Evolutionary conservation across 768 basidiomycete species (phyloP), one percentile per base, ranked within the genome.

Genomic region (Trametes elegans): DNA sequence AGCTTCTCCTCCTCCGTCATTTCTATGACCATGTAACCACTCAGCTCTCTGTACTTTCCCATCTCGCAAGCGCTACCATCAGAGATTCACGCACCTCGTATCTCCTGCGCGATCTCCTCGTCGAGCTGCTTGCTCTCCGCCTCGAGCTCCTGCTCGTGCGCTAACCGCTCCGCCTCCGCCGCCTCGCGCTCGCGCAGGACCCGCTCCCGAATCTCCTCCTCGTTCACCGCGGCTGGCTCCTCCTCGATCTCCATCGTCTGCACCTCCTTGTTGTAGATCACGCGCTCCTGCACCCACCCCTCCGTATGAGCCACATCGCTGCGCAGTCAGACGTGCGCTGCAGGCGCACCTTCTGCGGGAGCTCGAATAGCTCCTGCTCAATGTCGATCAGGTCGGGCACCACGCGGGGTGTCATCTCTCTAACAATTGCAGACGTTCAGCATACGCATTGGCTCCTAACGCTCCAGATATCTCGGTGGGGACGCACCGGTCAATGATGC

Each of bases 351-450:
- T 88, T 92, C 64, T 88, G 84, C 2, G 93, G 93, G 10, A 94
- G 73, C 63, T 95, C 93, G 62, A 92, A 96, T 5, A 97, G 73
- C 66, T 97, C 94, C 64, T 92, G 86, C 60, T 93, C 90, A 16
- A 90, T 79, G 61, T 96, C 91, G 45, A 96, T 81, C n/a, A 93
- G 78, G 65, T 92, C 90, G n/a, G 81, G 80, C 38, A 84, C 74
- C 27, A 80, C 76, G 38, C 88, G 78, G 10, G 86, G 84, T 5
- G 80, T 83, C 64, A 90, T 74, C 40, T 75, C 74, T 53, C 87
- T 90, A 58, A 7, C 28, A n/a, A 14, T 55, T 60, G 41, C 38
- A 45, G n/a, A 10, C 45, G 21, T 23, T 23, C 40, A 61, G 36
- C 27, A 31, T 9, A 19, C 2, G n/a, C 16, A n/a, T n/a, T n/a